Evolutionary conservation across 345 rosid genomes (phyloP).

Genomic region (Salix suchowensis): DNA sequence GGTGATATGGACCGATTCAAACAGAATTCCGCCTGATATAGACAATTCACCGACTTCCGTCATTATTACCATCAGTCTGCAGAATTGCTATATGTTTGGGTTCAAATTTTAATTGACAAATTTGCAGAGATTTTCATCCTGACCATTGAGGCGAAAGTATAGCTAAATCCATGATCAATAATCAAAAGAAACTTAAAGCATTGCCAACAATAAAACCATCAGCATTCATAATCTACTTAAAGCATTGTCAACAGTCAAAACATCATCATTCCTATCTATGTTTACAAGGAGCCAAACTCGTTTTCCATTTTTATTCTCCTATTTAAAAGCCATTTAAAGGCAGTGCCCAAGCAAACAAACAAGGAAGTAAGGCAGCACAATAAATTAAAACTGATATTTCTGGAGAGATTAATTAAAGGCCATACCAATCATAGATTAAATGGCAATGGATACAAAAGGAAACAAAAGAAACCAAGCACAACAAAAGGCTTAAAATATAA

Average conservation of each 20-base stretch:
- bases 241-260: too few species aligned
- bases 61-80: background rate
- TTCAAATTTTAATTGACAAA: background rate
- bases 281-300: background rate
- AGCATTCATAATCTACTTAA: too few species aligned
- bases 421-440: background rate
- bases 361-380: background rate
- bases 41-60: background rate
- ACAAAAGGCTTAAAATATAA: background rate
- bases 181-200: background rate
- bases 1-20: background rate
- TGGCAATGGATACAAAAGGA: background rate
- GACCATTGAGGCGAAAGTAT: background rate
- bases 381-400: background rate
- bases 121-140: background rate
- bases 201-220: too few species aligned
- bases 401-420: background rate
- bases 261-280: too few species aligned
- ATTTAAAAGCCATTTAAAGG: background rate
- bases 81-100: background rate
- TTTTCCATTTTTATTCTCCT: too few species aligned
- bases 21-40: too few species aligned
- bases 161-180: background rate
- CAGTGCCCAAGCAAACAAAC: background rate
- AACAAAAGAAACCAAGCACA: background rate